Evolutionary conservation across 1,139 yeast species (phyloP).

Genomic region (Debaryomycetaceae sp.): DNA sequence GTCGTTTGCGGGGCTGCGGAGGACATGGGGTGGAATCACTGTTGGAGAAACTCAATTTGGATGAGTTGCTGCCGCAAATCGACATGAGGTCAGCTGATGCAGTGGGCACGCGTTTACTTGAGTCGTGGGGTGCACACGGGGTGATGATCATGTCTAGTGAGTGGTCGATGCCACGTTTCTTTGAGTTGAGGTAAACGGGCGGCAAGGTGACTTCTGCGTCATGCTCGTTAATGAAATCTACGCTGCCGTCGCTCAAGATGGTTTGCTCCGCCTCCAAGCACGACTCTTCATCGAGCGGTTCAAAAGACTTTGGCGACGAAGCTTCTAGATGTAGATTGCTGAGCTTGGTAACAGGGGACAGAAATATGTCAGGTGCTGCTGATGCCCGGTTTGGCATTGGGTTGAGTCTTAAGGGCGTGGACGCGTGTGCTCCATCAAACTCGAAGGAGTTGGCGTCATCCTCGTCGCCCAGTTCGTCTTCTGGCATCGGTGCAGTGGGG

Average conservation of each 20-base stretch:
- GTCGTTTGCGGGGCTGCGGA: constrained; percentile 25
- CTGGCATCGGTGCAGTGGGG: neutral
- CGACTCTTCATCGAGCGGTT: constrained; percentile 10
- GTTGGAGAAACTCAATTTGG: constrained; percentile 23
- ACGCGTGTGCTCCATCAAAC: constrained; percentile 25
- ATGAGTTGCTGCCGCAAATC: constrained; percentile 9
- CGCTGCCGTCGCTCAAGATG: constrained; percentile 6
- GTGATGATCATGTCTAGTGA: constrained; percentile 10
- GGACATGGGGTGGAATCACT: constrained; percentile 37
- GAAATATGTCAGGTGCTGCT: constrained; percentile 14
- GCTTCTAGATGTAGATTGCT: constrained; percentile 24
- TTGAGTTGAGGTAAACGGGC: constrained; percentile 8
- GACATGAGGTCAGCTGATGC: constrained; percentile 9
- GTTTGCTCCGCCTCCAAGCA: constrained; percentile 11
- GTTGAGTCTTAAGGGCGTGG: constrained; percentile 28
- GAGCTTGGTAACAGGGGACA: constrained; percentile 35
- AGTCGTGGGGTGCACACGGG: constrained; percentile 3
- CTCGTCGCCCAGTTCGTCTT: constrained; percentile 10
- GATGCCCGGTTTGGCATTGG: constrained; percentile 1
- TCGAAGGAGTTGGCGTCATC: constrained; percentile 17
- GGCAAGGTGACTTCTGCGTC: constrained; percentile 4
- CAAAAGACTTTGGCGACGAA: constrained; percentile 5
- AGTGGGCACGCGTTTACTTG: neutral
- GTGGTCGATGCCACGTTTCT: constrained; percentile 9
- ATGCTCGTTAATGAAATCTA: constrained; percentile 5